phyloP scores from a whole-genome alignment of 257 asterid genomes.

The Solanum virginianum region DNA sequence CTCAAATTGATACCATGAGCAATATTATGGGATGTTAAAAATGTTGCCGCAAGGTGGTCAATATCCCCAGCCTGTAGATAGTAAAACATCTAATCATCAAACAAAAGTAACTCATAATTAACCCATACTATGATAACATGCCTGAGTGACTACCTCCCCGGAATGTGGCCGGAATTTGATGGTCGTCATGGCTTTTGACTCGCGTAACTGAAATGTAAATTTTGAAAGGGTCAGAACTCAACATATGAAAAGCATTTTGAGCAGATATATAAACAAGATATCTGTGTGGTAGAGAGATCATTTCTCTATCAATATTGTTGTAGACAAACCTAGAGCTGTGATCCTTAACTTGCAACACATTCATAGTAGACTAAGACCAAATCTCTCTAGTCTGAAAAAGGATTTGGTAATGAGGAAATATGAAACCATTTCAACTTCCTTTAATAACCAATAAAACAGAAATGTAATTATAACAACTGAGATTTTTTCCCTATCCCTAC shows the following conservation, averaged over 20 bases:
- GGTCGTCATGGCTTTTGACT: constrained; percentile 87
- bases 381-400: not conserved
- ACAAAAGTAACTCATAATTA: not conserved
- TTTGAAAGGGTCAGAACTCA: constrained; percentile 1
- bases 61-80: constrained; percentile 82
- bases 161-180: constrained; percentile 96
- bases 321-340: not conserved
- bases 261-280: not conserved
- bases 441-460: not conserved
- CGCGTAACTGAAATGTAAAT: constrained; percentile 68
- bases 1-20: constrained; percentile 94
- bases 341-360: not conserved
- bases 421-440: not conserved
- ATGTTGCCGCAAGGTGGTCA: constrained; percentile 96
- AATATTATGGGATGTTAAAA: constrained; percentile 77
- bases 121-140: not conserved
- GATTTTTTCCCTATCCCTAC: not conserved
- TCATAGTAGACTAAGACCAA: not conserved
- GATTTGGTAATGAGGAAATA: not conserved
- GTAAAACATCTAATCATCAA: constrained; percentile 1
- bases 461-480: not conserved
- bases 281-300: not conserved
- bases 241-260: not conserved
- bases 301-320: not conserved
- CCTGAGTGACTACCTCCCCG: constrained; percentile 62